phyloP scores from a whole-genome alignment of 306 rosid genomes.

The Gleditsia sinensis region DNA sequence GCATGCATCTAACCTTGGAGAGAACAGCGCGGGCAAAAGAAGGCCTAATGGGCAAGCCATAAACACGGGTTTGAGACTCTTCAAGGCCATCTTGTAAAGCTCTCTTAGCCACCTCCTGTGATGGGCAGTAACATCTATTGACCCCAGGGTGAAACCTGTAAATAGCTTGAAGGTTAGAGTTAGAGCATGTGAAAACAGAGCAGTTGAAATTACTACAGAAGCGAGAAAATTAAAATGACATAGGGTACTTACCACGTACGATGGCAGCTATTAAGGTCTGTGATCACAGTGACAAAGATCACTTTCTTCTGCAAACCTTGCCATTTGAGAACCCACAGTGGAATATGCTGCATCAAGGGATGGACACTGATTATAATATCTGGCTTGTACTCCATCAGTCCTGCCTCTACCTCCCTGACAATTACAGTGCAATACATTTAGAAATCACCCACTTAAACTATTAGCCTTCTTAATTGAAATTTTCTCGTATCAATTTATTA shows the following conservation, averaged over 20 bases:
- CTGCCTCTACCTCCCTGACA: conserved; percentile 92
- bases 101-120: conserved; percentile 68
- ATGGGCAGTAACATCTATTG: conserved; percentile 74
- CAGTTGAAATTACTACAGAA: conserved; percentile 6
- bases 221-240: background rate
- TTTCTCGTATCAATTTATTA: too few relatives aligned
- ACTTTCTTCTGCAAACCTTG: conserved; percentile 94
- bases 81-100: conserved; percentile 67
- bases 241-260: conserved; percentile 73
- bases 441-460: conserved; percentile 21
- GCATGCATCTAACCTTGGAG: conserved; percentile 37
- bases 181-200: conserved; percentile 11
- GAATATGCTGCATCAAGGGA: conserved; percentile 98
- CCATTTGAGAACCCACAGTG: conserved; percentile 95
- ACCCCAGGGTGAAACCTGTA: conserved; percentile 73
- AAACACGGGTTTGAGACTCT: conserved; percentile 54
- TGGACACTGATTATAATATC: conserved; percentile 96
- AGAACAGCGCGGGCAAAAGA: conserved; percentile 64
- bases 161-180: conserved; percentile 17
- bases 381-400: conserved; percentile 91
- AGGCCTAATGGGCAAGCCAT: conserved; percentile 72
- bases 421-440: conserved; percentile 25
- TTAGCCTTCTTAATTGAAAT: too few relatives aligned
- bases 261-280: conserved; percentile 90
- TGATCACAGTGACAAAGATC: conserved; percentile 83